phyloP scores from a whole-genome alignment of 768 basidiomycete species.

The Leucocoprinus sp. region DNA sequence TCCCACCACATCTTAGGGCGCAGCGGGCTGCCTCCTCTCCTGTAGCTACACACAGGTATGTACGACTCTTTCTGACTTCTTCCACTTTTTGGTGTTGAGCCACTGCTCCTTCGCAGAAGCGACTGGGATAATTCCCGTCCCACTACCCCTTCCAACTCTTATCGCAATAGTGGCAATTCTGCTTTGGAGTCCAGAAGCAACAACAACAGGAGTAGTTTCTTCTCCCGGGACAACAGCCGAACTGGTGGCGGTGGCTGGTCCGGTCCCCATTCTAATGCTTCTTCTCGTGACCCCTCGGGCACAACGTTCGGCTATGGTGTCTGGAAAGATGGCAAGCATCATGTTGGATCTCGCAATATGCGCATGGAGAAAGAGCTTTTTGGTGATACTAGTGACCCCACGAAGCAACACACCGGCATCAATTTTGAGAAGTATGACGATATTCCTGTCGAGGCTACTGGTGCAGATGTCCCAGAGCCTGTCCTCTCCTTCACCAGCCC shows the following conservation, averaged over 20 bases:
- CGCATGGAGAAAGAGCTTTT: slow-evolving; percentile 95
- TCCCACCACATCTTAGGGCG: slow-evolving; percentile 82
- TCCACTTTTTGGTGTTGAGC: slow-evolving; percentile 13
- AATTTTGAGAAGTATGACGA: slow-evolving; percentile 99
- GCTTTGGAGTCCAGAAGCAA: slow-evolving; percentile 10
- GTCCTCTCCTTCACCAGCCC: slow-evolving; percentile 79
- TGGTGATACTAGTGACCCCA: slow-evolving; percentile 78
- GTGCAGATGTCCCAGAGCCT: slow-evolving; percentile 94
- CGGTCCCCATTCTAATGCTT: slow-evolving; percentile 26
- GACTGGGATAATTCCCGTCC: slow-evolving; percentile 71
- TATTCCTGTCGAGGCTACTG: slow-evolving; percentile 98
- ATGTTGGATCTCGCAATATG: slow-evolving; percentile 74
- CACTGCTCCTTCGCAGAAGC: slow-evolving; percentile 31
- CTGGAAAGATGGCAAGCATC: slow-evolving; percentile 88
- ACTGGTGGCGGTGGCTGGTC: slow-evolving; percentile 28
- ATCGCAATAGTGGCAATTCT: slow-evolving; percentile 30
- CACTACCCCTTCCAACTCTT: slow-evolving; percentile 50
- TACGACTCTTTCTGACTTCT: slow-evolving; percentile 5
- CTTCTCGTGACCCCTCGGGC: slow-evolving; percentile 13
- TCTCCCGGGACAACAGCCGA: slow-evolving; percentile 14
- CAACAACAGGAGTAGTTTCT: slow-evolving; percentile 7
- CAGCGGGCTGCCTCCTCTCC: slow-evolving; percentile 65
- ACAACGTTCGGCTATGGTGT: slow-evolving; percentile 50
- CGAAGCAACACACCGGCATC: slow-evolving; percentile 92
- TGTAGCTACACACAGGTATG: slow-evolving; percentile 47